Evolutionary conservation across 139 green algal genomes (phyloP).

Genomic region (Haematococcus lacustris): DNA sequence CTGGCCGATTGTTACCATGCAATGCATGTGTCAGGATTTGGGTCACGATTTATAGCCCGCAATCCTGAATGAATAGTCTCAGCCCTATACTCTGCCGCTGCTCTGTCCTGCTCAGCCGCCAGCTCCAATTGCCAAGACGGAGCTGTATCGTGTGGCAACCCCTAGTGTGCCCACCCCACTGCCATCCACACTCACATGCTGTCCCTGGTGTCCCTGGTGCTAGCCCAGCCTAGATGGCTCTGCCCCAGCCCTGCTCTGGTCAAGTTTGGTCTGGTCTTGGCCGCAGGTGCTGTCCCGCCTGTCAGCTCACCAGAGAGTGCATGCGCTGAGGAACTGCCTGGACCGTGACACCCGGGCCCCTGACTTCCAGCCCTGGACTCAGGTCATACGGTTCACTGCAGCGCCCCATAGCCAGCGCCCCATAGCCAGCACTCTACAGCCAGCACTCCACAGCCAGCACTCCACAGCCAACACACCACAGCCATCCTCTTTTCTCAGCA

Average conservation of each 20-base stretch:
- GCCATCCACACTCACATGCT: not conserved
- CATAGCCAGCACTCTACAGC: too few species aligned
- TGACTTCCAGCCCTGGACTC: conserved; percentile 42
- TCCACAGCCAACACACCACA: too few species aligned
- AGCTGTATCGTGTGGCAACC: too few species aligned
- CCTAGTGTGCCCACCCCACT: not conserved
- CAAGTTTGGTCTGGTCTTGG: not conserved
- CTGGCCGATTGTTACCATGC: too few species aligned
- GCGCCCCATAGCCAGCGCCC: not conserved
- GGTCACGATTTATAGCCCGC: not conserved
- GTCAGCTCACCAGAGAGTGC: conserved; percentile 34
- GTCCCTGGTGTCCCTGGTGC: not conserved
- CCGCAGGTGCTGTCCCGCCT: conserved; percentile 26
- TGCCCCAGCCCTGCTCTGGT: not conserved
- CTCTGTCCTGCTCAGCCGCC: not conserved
- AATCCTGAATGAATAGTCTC: not conserved
- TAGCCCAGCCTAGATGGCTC: not conserved
- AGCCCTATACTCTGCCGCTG: not conserved
- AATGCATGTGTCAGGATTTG: not conserved
- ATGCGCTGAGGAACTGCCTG: conserved; percentile 35
- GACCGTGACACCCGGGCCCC: conserved; percentile 25
- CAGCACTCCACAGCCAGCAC: too few species aligned
- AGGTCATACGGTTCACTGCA: conserved; percentile 5
- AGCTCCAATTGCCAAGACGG: too few species aligned
- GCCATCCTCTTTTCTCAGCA: not conserved